A percentile compares a stretch with the other conserved stretches of the same genome.
Evolutionary conservation across 2,329 filamentous ascomycete species (phyloP).

Genomic region (Colletotrichum trifolii): DNA sequence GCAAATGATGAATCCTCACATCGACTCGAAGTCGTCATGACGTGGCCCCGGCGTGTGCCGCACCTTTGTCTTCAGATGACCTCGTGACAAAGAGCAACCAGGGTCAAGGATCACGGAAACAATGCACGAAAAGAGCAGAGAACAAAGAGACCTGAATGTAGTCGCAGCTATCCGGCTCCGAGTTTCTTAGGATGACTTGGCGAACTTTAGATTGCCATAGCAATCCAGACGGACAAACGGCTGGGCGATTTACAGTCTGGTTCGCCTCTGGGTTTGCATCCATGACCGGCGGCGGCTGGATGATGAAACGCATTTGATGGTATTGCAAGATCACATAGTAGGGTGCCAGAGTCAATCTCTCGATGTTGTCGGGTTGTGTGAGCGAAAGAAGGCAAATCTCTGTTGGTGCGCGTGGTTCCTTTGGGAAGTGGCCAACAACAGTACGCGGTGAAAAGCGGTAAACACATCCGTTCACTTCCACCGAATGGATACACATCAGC

Average conservation of each 20-base stretch:
- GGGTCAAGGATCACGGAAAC: conserved; percentile 5
- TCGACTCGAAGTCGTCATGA: conserved; percentile 7
- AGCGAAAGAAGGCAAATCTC: background rate
- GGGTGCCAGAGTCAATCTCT: background rate
- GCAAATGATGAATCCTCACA: conserved; percentile 2
- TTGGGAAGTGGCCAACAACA: background rate
- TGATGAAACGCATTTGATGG: conserved; percentile 1
- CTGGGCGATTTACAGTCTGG: conserved; percentile 1
- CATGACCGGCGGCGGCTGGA: conserved; percentile 10
- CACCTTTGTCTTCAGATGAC: conserved; percentile 18
- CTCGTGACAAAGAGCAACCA: conserved; percentile 30
- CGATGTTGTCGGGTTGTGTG: background rate
- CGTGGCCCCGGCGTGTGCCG: conserved; percentile 25
- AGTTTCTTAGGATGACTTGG: background rate
- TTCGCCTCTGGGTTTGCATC: background rate
- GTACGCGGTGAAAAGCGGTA: too few relatives aligned
- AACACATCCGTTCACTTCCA: too few relatives aligned
- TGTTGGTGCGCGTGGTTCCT: conserved; percentile 18
- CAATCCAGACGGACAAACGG: conserved; percentile 9
- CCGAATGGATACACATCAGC: too few relatives aligned
- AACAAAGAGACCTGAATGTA: conserved; percentile 21
- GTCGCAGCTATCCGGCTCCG: conserved; percentile 3
- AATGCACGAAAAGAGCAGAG: conserved; percentile 10
- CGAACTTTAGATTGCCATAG: background rate
- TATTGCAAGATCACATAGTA: background rate